phyloP scores from a whole-genome alignment of 805 yeast genomes.

The Candida parachauliodes region DNA sequence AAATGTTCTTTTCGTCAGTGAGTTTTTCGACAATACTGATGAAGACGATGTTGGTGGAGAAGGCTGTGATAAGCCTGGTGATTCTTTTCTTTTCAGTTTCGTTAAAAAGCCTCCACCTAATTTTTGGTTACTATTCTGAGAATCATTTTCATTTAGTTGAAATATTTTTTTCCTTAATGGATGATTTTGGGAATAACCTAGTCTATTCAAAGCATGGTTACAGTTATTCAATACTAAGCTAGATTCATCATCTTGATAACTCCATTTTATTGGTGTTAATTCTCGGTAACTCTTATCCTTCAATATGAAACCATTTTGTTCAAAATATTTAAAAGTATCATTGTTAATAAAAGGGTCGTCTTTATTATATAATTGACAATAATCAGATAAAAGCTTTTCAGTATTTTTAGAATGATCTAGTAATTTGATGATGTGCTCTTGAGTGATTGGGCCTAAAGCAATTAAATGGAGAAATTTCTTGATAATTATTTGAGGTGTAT shows the following conservation, averaged over 20 bases:
- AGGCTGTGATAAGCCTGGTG: too few relatives aligned
- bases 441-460: conserved; percentile 47
- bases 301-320: conserved; percentile 19
- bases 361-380: conserved; percentile 28
- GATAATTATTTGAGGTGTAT: conserved; percentile 6
- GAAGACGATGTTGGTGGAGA: conserved; percentile 1
- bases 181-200: conserved; percentile 42
- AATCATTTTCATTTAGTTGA: conserved; percentile 10
- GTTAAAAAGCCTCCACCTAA: conserved; percentile 22
- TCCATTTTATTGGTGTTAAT: conserved; percentile 36
- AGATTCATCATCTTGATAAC: conserved; percentile 29
- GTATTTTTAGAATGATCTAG: background rate
- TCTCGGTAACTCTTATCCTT: conserved; percentile 42
- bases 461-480: conserved; percentile 40
- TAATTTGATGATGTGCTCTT: conserved; percentile 10
- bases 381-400: conserved; percentile 14
- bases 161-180: conserved; percentile 35
- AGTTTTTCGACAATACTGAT: too few relatives aligned
- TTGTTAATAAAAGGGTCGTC: conserved; percentile 27
- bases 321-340: conserved; percentile 2
- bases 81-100: conserved; percentile 7
- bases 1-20: conserved; percentile 2
- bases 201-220: conserved; percentile 36
- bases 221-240: conserved; percentile 28
- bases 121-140: conserved; percentile 1